Percentiles rank a stretch among this genome's conserved stretches.
Conservation (phyloP, 2,329 filamentous ascomycete species). For the Colletotrichum endophyticum region DNA sequence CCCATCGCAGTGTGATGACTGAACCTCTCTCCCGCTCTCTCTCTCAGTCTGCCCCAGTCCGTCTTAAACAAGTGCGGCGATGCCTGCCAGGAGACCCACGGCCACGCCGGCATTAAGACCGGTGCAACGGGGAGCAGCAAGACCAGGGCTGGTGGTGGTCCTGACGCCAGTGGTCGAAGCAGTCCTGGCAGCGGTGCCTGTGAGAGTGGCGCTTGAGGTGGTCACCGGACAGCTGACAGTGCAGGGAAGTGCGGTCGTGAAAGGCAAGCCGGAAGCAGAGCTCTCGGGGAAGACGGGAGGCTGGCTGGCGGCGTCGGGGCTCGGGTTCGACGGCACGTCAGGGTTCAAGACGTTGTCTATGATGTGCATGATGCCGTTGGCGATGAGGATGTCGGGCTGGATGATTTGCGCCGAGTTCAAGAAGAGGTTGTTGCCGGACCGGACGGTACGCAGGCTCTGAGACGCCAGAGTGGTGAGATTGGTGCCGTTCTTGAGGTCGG, state of each 20-base stretch:
- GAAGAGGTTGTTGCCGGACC: conserved; percentile 49
- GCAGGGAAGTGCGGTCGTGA: conserved; percentile 48
- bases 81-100: neutral
- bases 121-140: neutral
- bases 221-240: conserved; percentile 42
- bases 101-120: neutral
- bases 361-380: conserved; percentile 64
- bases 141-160: conserved; percentile 24
- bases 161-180: conserved; percentile 27
- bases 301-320: conserved; percentile 39
- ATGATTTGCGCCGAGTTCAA: conserved; percentile 60
- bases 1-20: neutral
- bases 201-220: conserved; percentile 23
- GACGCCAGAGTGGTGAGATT: conserved; percentile 46
- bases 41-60: neutral
- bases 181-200: conserved; percentile 22
- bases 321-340: conserved; percentile 37
- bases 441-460: conserved; percentile 38
- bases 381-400: conserved; percentile 56
- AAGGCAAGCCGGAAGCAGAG: conserved; percentile 32
- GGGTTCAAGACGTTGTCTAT: conserved; percentile 59
- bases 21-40: neutral
- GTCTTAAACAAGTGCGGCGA: neutral
- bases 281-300: conserved; percentile 33
- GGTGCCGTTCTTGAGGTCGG: conserved; percentile 30